phyloP scores from a whole-genome alignment of 2,329 filamentous ascomycete species.

The Penicillium hesseltinei region DNA sequence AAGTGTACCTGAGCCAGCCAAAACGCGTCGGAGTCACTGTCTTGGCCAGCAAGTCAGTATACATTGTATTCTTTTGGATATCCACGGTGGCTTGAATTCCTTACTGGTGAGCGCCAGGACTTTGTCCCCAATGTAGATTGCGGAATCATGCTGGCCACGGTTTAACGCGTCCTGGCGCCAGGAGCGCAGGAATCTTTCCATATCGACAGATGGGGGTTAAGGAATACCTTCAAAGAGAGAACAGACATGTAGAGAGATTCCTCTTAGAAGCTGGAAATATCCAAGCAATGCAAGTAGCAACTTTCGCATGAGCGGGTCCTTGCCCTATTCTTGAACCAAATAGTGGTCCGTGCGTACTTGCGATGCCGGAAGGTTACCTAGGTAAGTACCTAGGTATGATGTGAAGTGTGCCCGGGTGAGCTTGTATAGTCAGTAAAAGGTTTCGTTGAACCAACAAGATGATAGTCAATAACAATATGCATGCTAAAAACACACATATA shows the following conservation, averaged over 20 bases:
- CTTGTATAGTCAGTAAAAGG: too few relatives aligned
- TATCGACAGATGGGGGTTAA: slow-evolving; percentile 39
- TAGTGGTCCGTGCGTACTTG: slow-evolving; percentile 21
- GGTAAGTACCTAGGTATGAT: too few relatives aligned
- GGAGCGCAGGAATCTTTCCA: slow-evolving; percentile 90
- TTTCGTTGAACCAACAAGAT: too few relatives aligned
- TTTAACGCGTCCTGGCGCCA: slow-evolving; percentile 96
- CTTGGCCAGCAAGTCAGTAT: slow-evolving; percentile 48
- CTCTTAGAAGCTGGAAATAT: background rate
- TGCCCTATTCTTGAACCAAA: slow-evolving; percentile 20
- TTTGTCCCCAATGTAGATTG: slow-evolving; percentile 97
- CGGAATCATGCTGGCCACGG: slow-evolving; percentile 93
- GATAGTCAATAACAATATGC: background rate
- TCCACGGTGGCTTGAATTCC: background rate
- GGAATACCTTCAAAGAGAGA: background rate
- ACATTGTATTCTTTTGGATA: background rate
- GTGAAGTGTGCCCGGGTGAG: too few relatives aligned
- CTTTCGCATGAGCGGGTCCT: slow-evolving; percentile 18
- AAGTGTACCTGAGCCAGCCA: slow-evolving; percentile 99
- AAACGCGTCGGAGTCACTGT: slow-evolving; percentile 89
- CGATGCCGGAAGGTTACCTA: background rate
- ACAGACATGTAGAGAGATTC: slow-evolving; percentile 17
- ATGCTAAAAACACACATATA: too few relatives aligned
- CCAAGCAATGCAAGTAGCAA: background rate
- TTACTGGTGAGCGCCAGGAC: slow-evolving; percentile 86